These are phyloP conservation scores for Yarrowia divulgata DNA, from an alignment of 805 yeast genomes.

Conservation along the genomic window DNA sequence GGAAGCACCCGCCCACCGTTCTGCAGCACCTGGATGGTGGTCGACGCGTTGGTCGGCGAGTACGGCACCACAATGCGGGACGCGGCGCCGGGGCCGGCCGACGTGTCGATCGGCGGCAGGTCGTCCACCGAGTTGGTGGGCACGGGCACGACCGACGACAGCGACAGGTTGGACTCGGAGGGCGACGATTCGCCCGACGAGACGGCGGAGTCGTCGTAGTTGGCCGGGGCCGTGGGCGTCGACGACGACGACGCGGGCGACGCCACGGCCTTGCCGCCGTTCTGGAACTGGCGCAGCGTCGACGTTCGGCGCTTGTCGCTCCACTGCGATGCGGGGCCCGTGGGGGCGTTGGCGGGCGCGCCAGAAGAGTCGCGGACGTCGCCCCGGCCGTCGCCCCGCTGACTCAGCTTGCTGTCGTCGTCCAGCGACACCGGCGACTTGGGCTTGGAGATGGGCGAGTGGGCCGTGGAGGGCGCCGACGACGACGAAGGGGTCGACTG, in stretches of 20 bases:
- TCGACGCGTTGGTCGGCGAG: slow-evolving; percentile 48
- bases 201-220: slow-evolving; percentile 20
- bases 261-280: slow-evolving; percentile 25
- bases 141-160: slow-evolving; percentile 27
- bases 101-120: slow-evolving; percentile 37
- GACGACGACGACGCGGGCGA: background rate
- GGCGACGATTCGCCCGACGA: slow-evolving; percentile 28
- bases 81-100: slow-evolving; percentile 37
- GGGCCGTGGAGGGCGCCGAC: slow-evolving; percentile 32
- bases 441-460: slow-evolving; percentile 35
- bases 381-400: no score
- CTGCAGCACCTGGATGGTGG: slow-evolving; percentile 51
- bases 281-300: slow-evolving; percentile 29
- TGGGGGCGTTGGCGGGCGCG: slow-evolving; percentile 35
- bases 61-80: slow-evolving; percentile 48
- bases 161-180: slow-evolving; percentile 23
- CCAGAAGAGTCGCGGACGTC: background rate
- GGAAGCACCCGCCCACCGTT: slow-evolving; percentile 54
- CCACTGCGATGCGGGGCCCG: slow-evolving; percentile 40
- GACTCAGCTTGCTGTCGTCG: background rate
- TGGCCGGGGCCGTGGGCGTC: slow-evolving; percentile 33
- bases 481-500: slow-evolving; percentile 1
- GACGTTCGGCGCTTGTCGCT: slow-evolving; percentile 37
- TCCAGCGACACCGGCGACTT: slow-evolving; percentile 21
- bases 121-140: slow-evolving; percentile 36